A percentile compares a stretch with the other conserved stretches of the same genome.
Conservation (phyloP, 2,329 filamentous ascomycete species). For the Aspergillus pseudoviridinutans region DNA sequence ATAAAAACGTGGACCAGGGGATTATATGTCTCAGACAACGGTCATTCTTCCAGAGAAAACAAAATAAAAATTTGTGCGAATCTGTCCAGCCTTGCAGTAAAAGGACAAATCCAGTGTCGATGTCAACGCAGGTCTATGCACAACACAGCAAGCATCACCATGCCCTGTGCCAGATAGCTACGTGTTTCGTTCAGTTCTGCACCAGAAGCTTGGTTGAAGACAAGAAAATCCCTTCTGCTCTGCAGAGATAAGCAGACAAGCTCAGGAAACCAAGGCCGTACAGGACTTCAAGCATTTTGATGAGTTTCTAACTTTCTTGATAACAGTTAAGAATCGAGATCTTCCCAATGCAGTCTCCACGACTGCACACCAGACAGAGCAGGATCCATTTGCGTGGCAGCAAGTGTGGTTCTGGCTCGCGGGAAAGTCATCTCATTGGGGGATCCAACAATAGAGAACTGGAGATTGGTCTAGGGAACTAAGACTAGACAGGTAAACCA, state of each 20-base stretch:
- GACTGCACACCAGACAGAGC: background rate
- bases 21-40: background rate
- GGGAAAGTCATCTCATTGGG: slow-evolving; percentile 6
- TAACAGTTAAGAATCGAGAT: background rate
- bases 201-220: background rate
- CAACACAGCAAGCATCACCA: background rate
- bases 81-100: background rate
- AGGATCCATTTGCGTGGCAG: background rate
- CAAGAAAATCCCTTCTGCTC: background rate
- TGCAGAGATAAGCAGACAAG: background rate
- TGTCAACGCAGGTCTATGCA: background rate
- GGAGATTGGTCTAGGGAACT: slow-evolving; percentile 8
- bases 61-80: background rate
- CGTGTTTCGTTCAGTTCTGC: background rate
- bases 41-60: background rate
- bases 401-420: background rate
- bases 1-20: background rate
- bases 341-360: background rate
- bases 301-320: background rate
- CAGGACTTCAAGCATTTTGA: background rate
- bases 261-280: background rate
- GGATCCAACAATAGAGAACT: background rate
- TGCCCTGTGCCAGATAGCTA: background rate
- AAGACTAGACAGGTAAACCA: slow-evolving; percentile 20
- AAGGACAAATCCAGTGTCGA: background rate